Base-by-base conservation (phyloP, 2,329 filamentous ascomycete species). In the Elsinoe perseae region DNA sequence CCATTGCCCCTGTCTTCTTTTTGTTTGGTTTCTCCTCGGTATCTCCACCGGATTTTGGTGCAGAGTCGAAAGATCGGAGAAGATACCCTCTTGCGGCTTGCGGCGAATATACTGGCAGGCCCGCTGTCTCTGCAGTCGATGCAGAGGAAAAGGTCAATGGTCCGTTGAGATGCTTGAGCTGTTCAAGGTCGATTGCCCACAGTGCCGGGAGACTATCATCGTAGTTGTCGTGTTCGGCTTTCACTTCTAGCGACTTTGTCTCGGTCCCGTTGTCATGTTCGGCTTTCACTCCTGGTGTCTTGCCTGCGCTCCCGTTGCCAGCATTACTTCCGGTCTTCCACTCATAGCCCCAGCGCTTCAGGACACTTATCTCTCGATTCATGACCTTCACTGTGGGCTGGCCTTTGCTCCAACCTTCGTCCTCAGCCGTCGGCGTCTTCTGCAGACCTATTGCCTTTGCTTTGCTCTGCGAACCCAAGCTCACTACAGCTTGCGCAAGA, bases 401-500 rank as follows among this genome's bases (percentile, higher is more conserved):
- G 0, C 89, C 88, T 57, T 85, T 78, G 0, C 85, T 86, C 77
- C 85, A 86, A 0, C 83, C 84, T 64, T 87, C 81, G 36, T 87
- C 81, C 44, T 87, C 85, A 0, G 83, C 85, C 6, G 78, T 75
- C 0, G 81, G 81, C 6, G 12, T 50, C 52, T 76, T 80, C 60
- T 87, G 82, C 18, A 95, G 74, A 0, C 89, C 89, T 27, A 95
- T 72, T 60, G 80, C 86, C 25, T 84, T 77, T 8, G 89, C 89
- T 70, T 91, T 91, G 32, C 81, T 82, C 61, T 84, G 80, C 59
- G 86, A 89, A 66, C 92, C 93, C 25, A 83, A 83, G 66, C 87
- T 91, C 14, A 95, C 87, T 1, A 93, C 84, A 0, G 87, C 89
- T 69, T 95, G 89, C 0, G 85, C 87, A 18, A 95, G 74, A 66